Evolutionary conservation across 148 eudicot species (phyloP).

Genomic region (Polygonum maritimum): DNA sequence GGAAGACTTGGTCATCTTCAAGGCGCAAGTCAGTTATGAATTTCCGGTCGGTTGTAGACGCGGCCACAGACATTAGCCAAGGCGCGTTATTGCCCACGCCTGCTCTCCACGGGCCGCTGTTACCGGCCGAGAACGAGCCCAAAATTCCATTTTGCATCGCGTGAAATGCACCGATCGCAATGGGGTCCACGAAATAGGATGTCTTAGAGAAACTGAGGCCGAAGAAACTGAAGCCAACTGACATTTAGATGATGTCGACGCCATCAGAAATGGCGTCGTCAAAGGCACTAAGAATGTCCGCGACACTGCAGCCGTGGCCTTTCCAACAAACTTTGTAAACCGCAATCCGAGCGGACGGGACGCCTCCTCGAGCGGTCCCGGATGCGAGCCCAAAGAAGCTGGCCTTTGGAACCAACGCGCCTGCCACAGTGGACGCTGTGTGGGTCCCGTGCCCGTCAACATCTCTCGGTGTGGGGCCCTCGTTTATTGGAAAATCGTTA

Average conservation of each 20-base stretch:
- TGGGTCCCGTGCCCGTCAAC: slow-evolving; percentile 42
- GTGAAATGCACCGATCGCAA: slow-evolving; percentile 50
- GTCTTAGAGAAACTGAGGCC: not conserved
- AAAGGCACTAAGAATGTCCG: slow-evolving; percentile 29
- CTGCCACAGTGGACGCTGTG: slow-evolving; percentile 54
- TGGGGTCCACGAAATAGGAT: slow-evolving; percentile 23
- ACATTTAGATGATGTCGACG: not conserved
- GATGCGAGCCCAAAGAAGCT: slow-evolving; percentile 28
- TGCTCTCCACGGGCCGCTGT: not conserved
- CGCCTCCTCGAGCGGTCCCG: slow-evolving; percentile 47
- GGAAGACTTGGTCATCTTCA: slow-evolving; percentile 22
- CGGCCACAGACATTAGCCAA: slow-evolving; percentile 47
- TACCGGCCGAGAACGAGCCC: slow-evolving; percentile 42
- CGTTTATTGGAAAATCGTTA: not conserved
- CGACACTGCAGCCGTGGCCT: not conserved
- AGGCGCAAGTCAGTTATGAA: slow-evolving; percentile 24
- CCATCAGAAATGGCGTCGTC: slow-evolving; percentile 63
- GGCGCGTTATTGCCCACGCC: slow-evolving; percentile 24
- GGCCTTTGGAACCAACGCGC: slow-evolving; percentile 15
- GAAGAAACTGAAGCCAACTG: not conserved
- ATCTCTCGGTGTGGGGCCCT: slow-evolving; percentile 25
- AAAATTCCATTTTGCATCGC: slow-evolving; percentile 41
- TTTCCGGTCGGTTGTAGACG: slow-evolving; percentile 35
- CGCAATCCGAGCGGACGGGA: slow-evolving; percentile 40
- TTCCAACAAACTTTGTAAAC: slow-evolving; percentile 34